These are phyloP conservation scores for Rhamnella rubrinervis DNA, from an alignment of 331 rosid genomes.

Conservation along the genomic window DNA sequence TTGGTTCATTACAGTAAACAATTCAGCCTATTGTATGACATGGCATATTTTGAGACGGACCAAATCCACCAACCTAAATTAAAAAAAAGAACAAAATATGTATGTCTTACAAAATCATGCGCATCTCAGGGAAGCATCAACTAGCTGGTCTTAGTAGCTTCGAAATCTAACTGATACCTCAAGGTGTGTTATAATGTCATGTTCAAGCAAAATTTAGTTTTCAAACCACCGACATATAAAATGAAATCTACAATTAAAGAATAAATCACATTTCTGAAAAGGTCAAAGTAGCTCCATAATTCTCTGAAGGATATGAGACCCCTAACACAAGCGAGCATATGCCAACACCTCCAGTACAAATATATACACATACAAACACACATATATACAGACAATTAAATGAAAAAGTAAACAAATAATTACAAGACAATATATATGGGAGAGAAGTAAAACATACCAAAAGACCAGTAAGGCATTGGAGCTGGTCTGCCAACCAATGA, in stretches of 20 bases:
- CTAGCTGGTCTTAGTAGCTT: not conserved
- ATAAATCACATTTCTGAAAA: not conserved
- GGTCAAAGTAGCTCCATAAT: not conserved
- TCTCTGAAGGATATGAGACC: not conserved
- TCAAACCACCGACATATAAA: not conserved
- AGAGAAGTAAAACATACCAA: constrained; percentile 49
- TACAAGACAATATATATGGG: not conserved
- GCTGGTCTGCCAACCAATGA: constrained; percentile 87
- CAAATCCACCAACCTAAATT: constrained; percentile 23
- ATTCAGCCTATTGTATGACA: too few species aligned
- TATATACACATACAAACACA: not conserved
- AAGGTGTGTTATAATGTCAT: not conserved
- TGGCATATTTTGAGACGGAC: not conserved
- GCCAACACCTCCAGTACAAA: too few species aligned
- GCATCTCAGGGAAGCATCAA: not conserved
- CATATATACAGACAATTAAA: not conserved
- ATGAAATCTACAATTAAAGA: not conserved
- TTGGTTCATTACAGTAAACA: too few species aligned
- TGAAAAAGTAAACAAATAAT: not conserved
- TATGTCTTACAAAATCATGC: not conserved
- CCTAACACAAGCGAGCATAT: not conserved
- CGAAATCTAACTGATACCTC: not conserved
- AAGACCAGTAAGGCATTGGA: constrained; percentile 98
- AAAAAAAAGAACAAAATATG: constrained; percentile 29
- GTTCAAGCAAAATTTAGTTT: not conserved